Evolutionary conservation across 2,329 filamentous ascomycete species (phyloP).

Genomic region (Drechslerella dactyloides): DNA sequence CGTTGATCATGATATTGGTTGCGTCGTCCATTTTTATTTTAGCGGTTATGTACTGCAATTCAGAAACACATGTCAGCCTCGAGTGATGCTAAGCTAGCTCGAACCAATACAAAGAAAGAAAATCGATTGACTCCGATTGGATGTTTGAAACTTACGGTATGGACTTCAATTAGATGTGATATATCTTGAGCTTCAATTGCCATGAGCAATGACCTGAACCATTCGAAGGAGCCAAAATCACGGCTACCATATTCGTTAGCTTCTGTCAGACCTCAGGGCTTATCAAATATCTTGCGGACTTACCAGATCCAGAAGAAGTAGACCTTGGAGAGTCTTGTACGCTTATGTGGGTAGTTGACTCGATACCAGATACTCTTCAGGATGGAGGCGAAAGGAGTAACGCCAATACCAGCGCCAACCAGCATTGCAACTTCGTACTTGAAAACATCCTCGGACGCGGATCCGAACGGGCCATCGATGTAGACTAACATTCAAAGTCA

Average conservation of each 20-base stretch:
- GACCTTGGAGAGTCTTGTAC: constrained; percentile 79
- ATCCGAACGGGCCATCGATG: constrained; percentile 83
- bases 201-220: constrained; percentile 82
- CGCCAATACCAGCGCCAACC: constrained; percentile 82
- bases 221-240: constrained; percentile 86
- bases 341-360: constrained; percentile 83
- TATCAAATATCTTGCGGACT: neutral
- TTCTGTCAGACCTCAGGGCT: neutral
- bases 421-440: constrained; percentile 82
- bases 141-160: constrained; percentile 62
- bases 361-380: constrained; percentile 93
- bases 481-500: constrained; percentile 64
- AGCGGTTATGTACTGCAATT: constrained; percentile 72
- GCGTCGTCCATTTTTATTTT: constrained; percentile 86
- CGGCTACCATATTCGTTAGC: constrained; percentile 63
- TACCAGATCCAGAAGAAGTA: constrained; percentile 84
- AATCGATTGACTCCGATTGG: neutral
- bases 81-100: constrained; percentile 41
- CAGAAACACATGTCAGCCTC: neutral
- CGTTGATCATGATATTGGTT: constrained; percentile 92
- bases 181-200: constrained; percentile 87
- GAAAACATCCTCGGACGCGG: constrained; percentile 86
- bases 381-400: constrained; percentile 85
- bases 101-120: constrained; percentile 45
- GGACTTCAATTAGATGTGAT: constrained; percentile 83